Conservation (phyloP, 345 rosid species). For the Sonneratia caseolaris region DNA sequence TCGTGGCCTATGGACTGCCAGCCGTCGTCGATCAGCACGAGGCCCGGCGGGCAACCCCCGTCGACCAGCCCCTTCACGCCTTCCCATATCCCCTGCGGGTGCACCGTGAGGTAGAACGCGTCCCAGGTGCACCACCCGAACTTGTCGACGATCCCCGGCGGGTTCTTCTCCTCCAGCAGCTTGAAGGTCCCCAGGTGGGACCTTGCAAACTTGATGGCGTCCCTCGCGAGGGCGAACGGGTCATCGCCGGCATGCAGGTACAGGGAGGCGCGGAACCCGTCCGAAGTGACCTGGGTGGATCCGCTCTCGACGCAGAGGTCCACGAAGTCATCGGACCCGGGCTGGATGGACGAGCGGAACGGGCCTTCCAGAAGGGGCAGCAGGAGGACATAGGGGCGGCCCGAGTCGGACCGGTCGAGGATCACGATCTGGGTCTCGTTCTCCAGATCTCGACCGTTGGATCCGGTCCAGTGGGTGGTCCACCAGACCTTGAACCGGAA, state of each 20-base stretch:
- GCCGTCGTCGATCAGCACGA: conserved; percentile 89
- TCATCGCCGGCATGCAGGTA: conserved; percentile 64
- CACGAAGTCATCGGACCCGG: conserved; percentile 54
- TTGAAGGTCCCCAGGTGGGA: conserved; percentile 61
- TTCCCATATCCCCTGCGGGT: conserved; percentile 69
- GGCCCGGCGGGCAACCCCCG: conserved; percentile 92
- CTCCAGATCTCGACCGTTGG: conserved; percentile 69
- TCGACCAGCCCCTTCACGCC: conserved; percentile 68
- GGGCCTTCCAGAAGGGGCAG: conserved; percentile 71
- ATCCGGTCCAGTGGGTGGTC: conserved; percentile 93
- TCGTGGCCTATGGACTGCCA: conserved; percentile 93
- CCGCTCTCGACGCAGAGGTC: conserved; percentile 80
- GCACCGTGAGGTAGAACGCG: conserved; percentile 80
- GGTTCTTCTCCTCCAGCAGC: conserved; percentile 63
- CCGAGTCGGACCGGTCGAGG: conserved; percentile 48
- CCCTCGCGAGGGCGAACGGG: conserved; percentile 55
- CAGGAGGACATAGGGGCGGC: conserved; percentile 63
- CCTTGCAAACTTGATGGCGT: conserved; percentile 60
- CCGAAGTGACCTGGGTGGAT: conserved; percentile 47
- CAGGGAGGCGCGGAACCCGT: conserved; percentile 35
- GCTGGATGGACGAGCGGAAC: conserved; percentile 61
- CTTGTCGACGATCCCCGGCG: conserved; percentile 83
- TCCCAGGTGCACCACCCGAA: conserved; percentile 99
- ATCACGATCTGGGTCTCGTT: conserved; percentile 72
- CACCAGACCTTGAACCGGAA: conserved; percentile 99